Conservation (phyloP, 129 eudicot species). For the Flaveria brownii region DNA sequence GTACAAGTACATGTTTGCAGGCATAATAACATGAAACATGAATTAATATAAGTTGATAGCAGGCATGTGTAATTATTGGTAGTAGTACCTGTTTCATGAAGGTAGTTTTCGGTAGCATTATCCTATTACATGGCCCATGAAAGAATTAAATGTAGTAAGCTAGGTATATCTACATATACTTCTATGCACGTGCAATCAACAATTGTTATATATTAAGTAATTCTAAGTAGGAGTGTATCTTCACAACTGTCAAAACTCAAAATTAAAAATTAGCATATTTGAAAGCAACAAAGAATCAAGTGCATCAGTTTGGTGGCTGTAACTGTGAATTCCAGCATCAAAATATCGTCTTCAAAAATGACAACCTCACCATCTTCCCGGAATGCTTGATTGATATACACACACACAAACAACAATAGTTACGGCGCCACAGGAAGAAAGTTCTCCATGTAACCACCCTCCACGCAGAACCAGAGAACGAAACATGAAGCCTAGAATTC, state of each 20-base stretch:
- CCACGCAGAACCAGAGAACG: no score
- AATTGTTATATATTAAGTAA: neutral
- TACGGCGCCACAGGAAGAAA: no score
- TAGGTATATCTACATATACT: conserved; percentile 7
- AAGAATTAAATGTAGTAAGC: conserved; percentile 7
- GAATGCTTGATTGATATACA: no score
- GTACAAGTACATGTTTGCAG: conserved; percentile 23
- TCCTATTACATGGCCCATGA: neutral
- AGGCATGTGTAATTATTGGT: conserved; percentile 18
- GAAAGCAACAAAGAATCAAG: neutral
- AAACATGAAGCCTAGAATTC: no score
- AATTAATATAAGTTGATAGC: neutral
- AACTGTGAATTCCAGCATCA: no score
- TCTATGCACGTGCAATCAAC: neutral
- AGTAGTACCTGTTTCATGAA: conserved; percentile 18
- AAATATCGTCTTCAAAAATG: no score
- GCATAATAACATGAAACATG: neutral
- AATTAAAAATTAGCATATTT: neutral
- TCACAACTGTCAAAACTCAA: conserved; percentile 5
- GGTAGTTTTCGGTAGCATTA: conserved; percentile 15
- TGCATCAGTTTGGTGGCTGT: neutral
- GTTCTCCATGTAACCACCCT: no score
- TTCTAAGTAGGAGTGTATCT: neutral
- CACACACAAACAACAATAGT: no score
- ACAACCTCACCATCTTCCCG: no score